Conservation (phyloP, 805 yeast species). For the Metschnikowia sp. region DNA sequence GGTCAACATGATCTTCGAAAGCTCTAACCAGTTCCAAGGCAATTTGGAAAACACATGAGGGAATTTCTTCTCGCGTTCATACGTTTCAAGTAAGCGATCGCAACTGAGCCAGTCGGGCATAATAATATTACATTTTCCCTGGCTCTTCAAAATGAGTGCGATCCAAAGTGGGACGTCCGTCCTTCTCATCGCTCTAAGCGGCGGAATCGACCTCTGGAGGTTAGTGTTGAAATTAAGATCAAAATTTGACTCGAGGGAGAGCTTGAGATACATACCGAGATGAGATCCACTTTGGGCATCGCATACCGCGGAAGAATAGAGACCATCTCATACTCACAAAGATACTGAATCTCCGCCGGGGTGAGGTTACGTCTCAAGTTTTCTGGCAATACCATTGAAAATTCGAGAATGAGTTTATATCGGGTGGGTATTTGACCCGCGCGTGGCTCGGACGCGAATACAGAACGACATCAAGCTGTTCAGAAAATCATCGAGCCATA, state of each 20-base stretch:
- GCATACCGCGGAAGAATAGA: constrained; percentile 77
- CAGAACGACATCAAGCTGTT: too few species aligned
- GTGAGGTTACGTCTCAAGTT: constrained; percentile 43
- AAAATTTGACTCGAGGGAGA: neutral
- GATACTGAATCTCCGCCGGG: constrained; percentile 76
- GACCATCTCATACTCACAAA: constrained; percentile 77
- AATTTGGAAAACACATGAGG: constrained; percentile 61
- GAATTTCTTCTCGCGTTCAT: constrained; percentile 62
- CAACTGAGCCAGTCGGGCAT: constrained; percentile 82
- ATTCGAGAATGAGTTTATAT: neutral
- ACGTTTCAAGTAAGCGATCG: constrained; percentile 48
- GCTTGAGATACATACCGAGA: constrained; percentile 48
- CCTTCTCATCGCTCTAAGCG: constrained; percentile 63
- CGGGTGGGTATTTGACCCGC: too few species aligned
- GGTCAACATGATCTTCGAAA: constrained; percentile 64
- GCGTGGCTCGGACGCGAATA: too few species aligned
- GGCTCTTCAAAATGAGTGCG: constrained; percentile 78
- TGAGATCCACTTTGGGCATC: constrained; percentile 59
- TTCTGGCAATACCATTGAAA: constrained; percentile 16
- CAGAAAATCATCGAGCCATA: neutral
- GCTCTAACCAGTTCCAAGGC: constrained; percentile 89
- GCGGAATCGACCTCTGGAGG: constrained; percentile 49
- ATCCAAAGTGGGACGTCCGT: constrained; percentile 81
- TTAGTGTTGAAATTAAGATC: constrained; percentile 3
- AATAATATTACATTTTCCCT: constrained; percentile 79